Conservation (phyloP, 176 grass and related monocot species). For the Aegilops tauschii region DNA sequence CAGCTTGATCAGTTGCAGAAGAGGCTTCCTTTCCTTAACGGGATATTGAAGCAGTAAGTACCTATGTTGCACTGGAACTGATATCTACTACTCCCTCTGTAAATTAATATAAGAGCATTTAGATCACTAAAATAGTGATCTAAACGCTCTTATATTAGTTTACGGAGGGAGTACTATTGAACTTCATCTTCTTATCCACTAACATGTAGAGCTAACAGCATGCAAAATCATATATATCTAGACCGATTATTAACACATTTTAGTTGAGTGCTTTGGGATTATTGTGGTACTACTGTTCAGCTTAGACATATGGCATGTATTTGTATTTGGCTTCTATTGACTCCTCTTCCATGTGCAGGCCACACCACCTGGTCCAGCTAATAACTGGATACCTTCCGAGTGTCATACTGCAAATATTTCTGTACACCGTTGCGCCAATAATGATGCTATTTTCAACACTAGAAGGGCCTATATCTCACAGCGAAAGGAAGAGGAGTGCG, state of each 20-base stretch:
- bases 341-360: constrained; percentile 41
- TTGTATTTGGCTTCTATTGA: constrained; percentile 2
- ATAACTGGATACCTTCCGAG: constrained; percentile 96
- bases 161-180: neutral
- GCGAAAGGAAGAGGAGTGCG: constrained; percentile 93
- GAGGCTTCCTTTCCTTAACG: constrained; percentile 66
- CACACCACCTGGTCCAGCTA: constrained; percentile 63
- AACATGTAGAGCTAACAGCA: neutral
- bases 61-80: neutral
- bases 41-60: constrained; percentile 81
- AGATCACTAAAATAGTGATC: no score
- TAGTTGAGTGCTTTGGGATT: constrained; percentile 8
- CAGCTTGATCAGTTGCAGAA: constrained; percentile 85
- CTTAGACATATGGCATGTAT: neutral
- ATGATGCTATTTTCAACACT: constrained; percentile 93
- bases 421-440: constrained; percentile 66
- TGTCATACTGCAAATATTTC: constrained; percentile 76
- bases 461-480: constrained; percentile 90
- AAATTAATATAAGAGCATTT: no score
- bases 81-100: no score
- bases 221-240: neutral
- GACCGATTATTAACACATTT: constrained; percentile 2
- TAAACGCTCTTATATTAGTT: no score
- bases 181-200: neutral
- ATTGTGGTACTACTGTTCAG: neutral